phyloP scores from a whole-genome alignment of 345 rosid species.

The Odontarrhena argentea region DNA sequence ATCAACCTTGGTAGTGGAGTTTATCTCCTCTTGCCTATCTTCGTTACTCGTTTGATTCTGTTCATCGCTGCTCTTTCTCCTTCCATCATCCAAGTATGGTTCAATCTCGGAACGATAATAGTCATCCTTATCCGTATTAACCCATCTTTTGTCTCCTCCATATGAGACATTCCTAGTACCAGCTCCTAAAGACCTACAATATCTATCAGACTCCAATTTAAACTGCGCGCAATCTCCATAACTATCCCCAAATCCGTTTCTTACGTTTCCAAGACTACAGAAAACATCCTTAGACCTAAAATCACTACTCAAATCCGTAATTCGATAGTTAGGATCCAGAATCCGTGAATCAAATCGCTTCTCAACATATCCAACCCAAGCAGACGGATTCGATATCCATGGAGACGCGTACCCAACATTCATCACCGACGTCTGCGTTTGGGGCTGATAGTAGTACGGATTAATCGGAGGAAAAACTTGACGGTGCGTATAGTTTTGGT shows the following conservation, averaged over 20 bases:
- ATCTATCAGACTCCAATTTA: constrained; percentile 44
- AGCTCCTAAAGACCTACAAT: constrained; percentile 46
- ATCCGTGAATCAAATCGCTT: no score
- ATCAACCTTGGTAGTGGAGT: no score
- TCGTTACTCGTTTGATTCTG: constrained; percentile 34
- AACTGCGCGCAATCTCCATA: constrained; percentile 41
- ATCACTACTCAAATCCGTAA: constrained; percentile 15
- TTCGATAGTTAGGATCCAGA: no score
- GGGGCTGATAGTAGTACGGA: not conserved
- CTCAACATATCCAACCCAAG: no score
- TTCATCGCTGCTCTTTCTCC: constrained; percentile 56
- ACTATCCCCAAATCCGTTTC: constrained; percentile 43
- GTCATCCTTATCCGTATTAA: constrained; percentile 29
- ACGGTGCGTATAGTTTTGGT: no score
- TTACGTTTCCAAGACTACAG: constrained; percentile 39
- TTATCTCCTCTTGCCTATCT: not conserved
- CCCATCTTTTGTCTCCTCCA: no score
- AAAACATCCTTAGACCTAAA: constrained; percentile 57
- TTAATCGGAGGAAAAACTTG: not conserved
- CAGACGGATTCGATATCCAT: no score
- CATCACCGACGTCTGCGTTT: not conserved
- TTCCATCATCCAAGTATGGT: constrained; percentile 50
- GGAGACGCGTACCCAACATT: no score
- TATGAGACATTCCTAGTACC: constrained; percentile 32
- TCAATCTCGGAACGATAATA: constrained; percentile 48